A percentile compares a stretch with the other conserved stretches of the same genome.
Conservation (phyloP, 306 rosid genomes). For the Amphicarpaea edgeworthii region DNA sequence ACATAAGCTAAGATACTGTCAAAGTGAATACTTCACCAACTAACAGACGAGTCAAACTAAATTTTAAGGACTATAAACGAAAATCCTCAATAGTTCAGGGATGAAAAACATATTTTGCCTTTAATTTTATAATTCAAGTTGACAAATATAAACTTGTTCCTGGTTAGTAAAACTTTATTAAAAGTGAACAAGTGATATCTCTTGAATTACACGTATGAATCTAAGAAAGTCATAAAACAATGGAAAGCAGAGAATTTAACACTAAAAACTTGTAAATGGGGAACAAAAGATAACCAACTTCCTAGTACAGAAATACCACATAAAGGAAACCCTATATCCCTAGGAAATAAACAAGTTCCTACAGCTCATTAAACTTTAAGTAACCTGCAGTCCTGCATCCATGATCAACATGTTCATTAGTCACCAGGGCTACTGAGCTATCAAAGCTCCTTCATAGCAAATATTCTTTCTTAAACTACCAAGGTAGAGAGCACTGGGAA, state of each 20-base stretch:
- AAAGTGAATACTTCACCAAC: too few relatives aligned
- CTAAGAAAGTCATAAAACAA: neutral
- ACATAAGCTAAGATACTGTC: too few relatives aligned
- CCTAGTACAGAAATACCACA: neutral
- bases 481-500: neutral
- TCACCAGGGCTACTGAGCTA: neutral
- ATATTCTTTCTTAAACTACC: neutral
- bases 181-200: too few relatives aligned
- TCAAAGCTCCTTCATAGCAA: neutral
- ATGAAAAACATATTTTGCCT: too few relatives aligned
- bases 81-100: too few relatives aligned
- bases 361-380: constrained; percentile 1
- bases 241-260: neutral
- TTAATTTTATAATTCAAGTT: neutral
- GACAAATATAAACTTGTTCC: constrained; percentile 16
- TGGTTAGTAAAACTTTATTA: too few relatives aligned
- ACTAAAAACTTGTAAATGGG: neutral
- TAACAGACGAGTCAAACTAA: too few relatives aligned
- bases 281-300: neutral
- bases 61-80: too few relatives aligned
- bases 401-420: neutral
- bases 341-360: neutral
- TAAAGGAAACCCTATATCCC: neutral
- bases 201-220: neutral
- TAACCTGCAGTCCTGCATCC: neutral